Base-by-base conservation (phyloP, 2,329 filamentous ascomycete genomes). In the Atkinsonella hypoxylon region DNA sequence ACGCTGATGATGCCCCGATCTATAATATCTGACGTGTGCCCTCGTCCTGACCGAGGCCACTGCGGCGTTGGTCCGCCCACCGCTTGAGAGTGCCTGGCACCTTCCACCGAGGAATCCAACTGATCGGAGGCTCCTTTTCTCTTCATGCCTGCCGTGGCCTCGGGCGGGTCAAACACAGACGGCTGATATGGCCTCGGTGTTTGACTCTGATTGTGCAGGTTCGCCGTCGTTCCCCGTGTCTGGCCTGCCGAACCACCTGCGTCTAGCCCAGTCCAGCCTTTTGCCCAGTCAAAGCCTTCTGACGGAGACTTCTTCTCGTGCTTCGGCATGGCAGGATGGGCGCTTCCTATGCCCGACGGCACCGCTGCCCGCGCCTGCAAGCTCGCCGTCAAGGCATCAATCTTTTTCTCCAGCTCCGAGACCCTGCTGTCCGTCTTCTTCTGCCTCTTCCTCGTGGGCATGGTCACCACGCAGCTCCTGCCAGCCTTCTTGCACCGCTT, bases 391-490 rank as follows among this genome's bases (percentile, higher is more conserved):
- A 95, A 65, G 9, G 85, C 87, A 70, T 95, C 89, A 56, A 95
- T 91, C 71, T 94, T 94, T 73, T 85, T 89, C 72, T 95, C 89
- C 48, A 96, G 74, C 71, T 95, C 89, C 9, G 89, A 85, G 12
- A 96, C 89, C 48, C 89, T 78, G 57, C 82, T 91, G 64, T 95
- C 90, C 49, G 87, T 89, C 74, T 95, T 95, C 73, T 91, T 95
- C 71, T 91, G 87, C 43, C 89, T 77, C 69, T 94, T 95, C 40
- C 88, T 66, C 31, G 74, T 79, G 13, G 78, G 87, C 55, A 82
- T 79, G 1, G 88, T 94, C 54, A 90, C 83, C 40, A 90, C 70
- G 62, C 89, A 95, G 55, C 75, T 74, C 38, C 89, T 75, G n/a
- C 82, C 80, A 2, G 88, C 86, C 68, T 94, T 95, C 47, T 79